Evolutionary conservation across 2,329 filamentous ascomycete genomes (phyloP).

Genomic region (Tolypocladium nubicola): DNA sequence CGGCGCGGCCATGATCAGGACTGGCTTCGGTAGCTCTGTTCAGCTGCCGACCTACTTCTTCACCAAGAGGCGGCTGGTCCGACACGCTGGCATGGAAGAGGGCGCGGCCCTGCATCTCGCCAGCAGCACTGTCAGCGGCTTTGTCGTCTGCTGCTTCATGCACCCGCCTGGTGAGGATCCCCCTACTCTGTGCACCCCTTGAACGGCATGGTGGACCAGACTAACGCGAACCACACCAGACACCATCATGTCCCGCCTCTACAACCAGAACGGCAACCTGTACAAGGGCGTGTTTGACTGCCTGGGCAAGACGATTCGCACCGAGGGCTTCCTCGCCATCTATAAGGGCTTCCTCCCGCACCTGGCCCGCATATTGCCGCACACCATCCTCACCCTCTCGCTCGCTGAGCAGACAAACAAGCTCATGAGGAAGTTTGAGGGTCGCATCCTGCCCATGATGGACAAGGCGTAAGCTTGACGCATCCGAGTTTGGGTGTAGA

Average conservation of each 20-base stretch:
- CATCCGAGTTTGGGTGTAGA: background rate
- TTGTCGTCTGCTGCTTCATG: slow-evolving; percentile 97
- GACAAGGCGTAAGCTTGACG: slow-evolving; percentile 12
- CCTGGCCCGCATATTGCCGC: slow-evolving; percentile 83
- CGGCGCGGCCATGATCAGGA: slow-evolving; percentile 87
- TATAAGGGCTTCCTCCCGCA: slow-evolving; percentile 98
- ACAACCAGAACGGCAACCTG: slow-evolving; percentile 97
- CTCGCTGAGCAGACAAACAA: slow-evolving; percentile 97
- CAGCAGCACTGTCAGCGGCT: slow-evolving; percentile 81
- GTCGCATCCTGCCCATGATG: slow-evolving; percentile 35
- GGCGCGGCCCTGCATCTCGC: slow-evolving; percentile 80
- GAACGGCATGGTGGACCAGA: background rate
- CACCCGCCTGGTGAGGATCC: slow-evolving; percentile 69
- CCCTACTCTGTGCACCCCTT: background rate
- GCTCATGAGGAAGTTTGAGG: slow-evolving; percentile 70
- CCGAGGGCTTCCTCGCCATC: slow-evolving; percentile 82
- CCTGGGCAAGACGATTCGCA: slow-evolving; percentile 78
- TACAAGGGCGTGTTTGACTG: slow-evolving; percentile 92
- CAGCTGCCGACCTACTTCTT: slow-evolving; percentile 98
- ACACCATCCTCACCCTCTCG: slow-evolving; percentile 87
- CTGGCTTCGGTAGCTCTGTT: slow-evolving; percentile 89
- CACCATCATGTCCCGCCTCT: slow-evolving; percentile 97
- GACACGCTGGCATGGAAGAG: slow-evolving; percentile 80
- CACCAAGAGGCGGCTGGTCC: slow-evolving; percentile 75
- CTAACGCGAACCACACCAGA: slow-evolving; percentile 35